Evolutionary conservation across 345 rosid genomes (phyloP).

Genomic region (Cardiospermum halicacabum): DNA sequence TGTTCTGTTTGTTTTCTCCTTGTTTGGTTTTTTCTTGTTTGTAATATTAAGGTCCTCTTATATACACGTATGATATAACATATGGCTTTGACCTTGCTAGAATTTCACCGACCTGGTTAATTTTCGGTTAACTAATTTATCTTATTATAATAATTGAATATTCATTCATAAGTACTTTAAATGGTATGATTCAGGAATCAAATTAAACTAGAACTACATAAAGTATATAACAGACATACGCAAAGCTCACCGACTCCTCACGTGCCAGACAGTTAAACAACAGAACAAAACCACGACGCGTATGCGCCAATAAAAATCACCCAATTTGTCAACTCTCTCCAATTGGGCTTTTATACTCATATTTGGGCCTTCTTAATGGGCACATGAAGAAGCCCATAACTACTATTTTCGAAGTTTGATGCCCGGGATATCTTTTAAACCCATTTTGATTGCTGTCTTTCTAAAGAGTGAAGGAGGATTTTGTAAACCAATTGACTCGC

Average conservation of each 20-base stretch:
- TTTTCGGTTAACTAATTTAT: too few relatives aligned
- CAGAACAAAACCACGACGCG: not conserved
- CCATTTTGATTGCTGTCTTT: slow-evolving; percentile 91
- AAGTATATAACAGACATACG: not conserved
- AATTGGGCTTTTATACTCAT: too few relatives aligned
- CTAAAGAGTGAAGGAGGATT: slow-evolving; percentile 73
- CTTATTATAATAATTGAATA: too few relatives aligned
- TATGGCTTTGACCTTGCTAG: not conserved
- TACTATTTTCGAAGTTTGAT: slow-evolving; percentile 47
- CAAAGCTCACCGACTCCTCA: slow-evolving; percentile 19
- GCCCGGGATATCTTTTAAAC: slow-evolving; percentile 78
- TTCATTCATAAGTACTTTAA: too few relatives aligned
- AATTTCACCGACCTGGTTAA: not conserved
- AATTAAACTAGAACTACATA: not conserved
- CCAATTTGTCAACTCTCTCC: too few relatives aligned
- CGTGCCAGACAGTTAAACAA: slow-evolving; percentile 17
- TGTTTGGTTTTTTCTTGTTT: too few relatives aligned
- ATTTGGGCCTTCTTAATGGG: too few relatives aligned
- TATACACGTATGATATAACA: not conserved
- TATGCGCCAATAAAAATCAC: not conserved
- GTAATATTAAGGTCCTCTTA: too few relatives aligned
- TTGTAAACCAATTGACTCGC: slow-evolving; percentile 72
- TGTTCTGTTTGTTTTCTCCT: not conserved
- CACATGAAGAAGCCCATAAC: too few relatives aligned
- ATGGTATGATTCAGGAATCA: not conserved